phyloP scores from a whole-genome alignment of 2,329 filamentous ascomycete genomes.

The Saccharata proteae region DNA sequence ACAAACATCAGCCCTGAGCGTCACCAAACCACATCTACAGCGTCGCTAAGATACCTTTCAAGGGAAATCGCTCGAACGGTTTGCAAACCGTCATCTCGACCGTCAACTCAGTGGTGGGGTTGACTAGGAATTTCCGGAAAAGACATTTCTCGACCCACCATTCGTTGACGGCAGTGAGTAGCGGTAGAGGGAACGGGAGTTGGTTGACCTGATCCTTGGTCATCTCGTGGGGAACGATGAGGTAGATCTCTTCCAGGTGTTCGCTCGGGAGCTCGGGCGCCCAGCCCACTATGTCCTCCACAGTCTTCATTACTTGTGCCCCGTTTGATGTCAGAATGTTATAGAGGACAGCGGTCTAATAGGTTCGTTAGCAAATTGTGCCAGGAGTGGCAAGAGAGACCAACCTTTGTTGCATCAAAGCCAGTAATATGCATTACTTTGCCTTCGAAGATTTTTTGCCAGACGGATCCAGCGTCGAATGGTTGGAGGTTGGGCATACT shows the following conservation, averaged over 20 bases:
- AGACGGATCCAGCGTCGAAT: neutral
- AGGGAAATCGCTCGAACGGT: constrained; percentile 52
- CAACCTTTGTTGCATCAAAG: constrained; percentile 31
- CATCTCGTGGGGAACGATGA: constrained; percentile 36
- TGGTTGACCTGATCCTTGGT: constrained; percentile 21
- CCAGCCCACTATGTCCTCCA: constrained; percentile 16
- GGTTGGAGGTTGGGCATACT: neutral
- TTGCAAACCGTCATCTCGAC: too few species aligned
- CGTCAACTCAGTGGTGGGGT: constrained; percentile 56
- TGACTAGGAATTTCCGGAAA: constrained; percentile 58
- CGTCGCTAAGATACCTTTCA: too few species aligned
- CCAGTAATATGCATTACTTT: constrained; percentile 31
- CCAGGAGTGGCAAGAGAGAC: constrained; percentile 4
- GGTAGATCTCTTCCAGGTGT: constrained; percentile 15
- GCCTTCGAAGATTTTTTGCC: constrained; percentile 22
- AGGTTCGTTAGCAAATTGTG: constrained; percentile 12
- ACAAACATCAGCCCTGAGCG: constrained; percentile 5
- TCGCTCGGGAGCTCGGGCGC: constrained; percentile 12
- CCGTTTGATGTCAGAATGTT: constrained; percentile 22
- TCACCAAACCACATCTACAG: too few species aligned
- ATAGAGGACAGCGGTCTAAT: constrained; percentile 21
- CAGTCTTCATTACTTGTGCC: constrained; percentile 19
- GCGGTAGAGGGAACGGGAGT: constrained; percentile 23
- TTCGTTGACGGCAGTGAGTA: constrained; percentile 53
- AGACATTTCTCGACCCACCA: constrained; percentile 91